Base-by-base conservation (phyloP, 23 red algal genomes). In the Gracilariopsis chorda region DNA sequence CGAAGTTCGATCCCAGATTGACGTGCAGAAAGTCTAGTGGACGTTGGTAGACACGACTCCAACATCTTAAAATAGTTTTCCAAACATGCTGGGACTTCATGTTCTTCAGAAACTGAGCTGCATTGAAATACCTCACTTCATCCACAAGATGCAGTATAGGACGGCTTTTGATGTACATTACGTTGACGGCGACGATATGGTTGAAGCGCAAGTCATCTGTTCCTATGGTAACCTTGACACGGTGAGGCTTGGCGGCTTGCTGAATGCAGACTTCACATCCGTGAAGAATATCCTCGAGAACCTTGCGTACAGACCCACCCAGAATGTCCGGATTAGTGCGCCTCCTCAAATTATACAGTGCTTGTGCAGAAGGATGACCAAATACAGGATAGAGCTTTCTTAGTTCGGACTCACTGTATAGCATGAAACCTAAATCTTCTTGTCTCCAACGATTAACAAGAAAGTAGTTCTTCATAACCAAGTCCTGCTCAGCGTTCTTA, bases 121-220 rank as follows among this genome's bases (percentile, higher is more conserved):
- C 77, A 1, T 19, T 63, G 0, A 47, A 84, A 46, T 84, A 57
- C 34, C 1, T 84, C 33, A 0, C 80, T 28, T 84, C 80, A 84
- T 68, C 14, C 34, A 84, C 80, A 27, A 64, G n/a, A 46, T 84
- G 80, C 11, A 84, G 41, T 13, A 64, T 28, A 0, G 56, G 56
- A 23, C 41, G 42, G 0, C 80, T 25, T 12, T 70, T 36, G 24
- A 69, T 63, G 56, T 47, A 30, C 21, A 67, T 30, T 32, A 84
- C 47, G 25, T 49, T 41, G 27, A 84, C 59, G n/a, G 53, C 32
- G 19, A 84, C 28, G 37, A 37, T 41, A 57, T 84, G 80, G 43
- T 84, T 84, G 1, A 67, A 40, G 21, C 53, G 80, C 43, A 68
- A 16, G 39, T 49, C 43, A n/a, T 78, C 72, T 11, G 72, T 78